phyloP scores from a whole-genome alignment of 2,329 filamentous ascomycete genomes.

The Scedosporium boydii region DNA sequence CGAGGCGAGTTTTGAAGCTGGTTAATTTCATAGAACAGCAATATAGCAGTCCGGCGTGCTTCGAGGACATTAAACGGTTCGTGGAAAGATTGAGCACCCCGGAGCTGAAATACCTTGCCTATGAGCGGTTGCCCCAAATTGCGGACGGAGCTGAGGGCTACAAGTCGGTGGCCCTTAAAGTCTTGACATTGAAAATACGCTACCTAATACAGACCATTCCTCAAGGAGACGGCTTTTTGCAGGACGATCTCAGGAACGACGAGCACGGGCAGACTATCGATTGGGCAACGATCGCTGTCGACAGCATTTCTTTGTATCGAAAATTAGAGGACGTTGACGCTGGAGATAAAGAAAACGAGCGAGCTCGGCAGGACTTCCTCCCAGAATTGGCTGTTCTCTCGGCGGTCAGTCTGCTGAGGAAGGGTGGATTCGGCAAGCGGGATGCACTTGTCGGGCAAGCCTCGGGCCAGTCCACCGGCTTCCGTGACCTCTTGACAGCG shows the following conservation, averaged over 20 bases:
- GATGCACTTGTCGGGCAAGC: background rate
- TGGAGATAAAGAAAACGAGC: background rate
- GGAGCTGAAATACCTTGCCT: slow-evolving; percentile 30
- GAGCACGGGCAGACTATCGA: background rate
- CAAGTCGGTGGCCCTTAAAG: slow-evolving; percentile 2
- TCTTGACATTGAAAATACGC: background rate
- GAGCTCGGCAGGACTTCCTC: slow-evolving; percentile 8
- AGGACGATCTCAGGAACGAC: background rate
- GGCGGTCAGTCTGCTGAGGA: slow-evolving; percentile 7
- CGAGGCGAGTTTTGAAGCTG: slow-evolving; percentile 17
- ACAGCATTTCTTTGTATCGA: background rate
- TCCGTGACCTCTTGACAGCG: slow-evolving; percentile 34
- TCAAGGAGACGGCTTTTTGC: background rate
- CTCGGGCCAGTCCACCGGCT: slow-evolving; percentile 6
- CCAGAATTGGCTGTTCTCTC: slow-evolving; percentile 10
- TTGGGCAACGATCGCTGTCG: background rate
- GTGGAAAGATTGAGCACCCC: slow-evolving; percentile 29
- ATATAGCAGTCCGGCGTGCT: slow-evolving; percentile 27
- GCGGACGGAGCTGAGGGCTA: slow-evolving; percentile 16
- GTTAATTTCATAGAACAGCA: slow-evolving; percentile 26
- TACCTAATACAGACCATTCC: slow-evolving; percentile 2
- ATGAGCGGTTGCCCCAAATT: slow-evolving; percentile 23
- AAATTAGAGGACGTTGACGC: background rate
- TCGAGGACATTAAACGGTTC: slow-evolving; percentile 37
- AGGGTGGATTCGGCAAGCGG: background rate